Evolutionary conservation across 208 protist species (phyloP).

Genomic region (Angomonas ambiguus): DNA sequence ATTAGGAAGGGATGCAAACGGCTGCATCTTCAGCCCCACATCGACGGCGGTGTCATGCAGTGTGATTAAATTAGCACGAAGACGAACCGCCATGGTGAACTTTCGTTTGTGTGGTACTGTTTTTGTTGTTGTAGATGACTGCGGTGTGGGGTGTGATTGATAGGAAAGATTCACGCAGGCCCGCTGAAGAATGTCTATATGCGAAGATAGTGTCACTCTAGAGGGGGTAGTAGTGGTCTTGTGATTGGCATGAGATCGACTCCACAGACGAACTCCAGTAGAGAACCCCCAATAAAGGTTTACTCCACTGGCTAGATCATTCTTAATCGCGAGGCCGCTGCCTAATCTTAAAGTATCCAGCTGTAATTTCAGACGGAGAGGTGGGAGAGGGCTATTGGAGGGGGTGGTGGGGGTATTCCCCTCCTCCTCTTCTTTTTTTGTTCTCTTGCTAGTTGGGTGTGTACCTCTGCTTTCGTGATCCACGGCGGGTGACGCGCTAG

Average conservation of each 20-base stretch:
- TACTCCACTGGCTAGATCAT: slow-evolving; percentile 60
- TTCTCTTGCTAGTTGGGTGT: neutral
- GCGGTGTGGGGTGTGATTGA: neutral
- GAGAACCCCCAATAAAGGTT: slow-evolving; percentile 73
- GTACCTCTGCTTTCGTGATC: neutral
- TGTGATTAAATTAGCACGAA: slow-evolving; percentile 73
- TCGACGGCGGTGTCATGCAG: slow-evolving; percentile 69
- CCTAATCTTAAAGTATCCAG: slow-evolving; percentile 56
- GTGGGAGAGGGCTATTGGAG: no score
- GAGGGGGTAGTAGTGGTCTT: neutral
- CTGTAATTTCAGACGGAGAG: slow-evolving; percentile 13
- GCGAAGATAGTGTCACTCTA: slow-evolving; percentile 26
- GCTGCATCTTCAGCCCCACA: slow-evolving; percentile 45
- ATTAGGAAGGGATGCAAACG: slow-evolving; percentile 23
- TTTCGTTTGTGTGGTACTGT: neutral
- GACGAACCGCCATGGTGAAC: slow-evolving; percentile 51
- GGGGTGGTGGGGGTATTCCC: neutral
- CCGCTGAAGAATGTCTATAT: slow-evolving; percentile 73
- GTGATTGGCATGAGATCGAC: slow-evolving; percentile 6
- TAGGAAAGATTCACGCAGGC: slow-evolving; percentile 55
- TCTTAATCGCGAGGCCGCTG: slow-evolving; percentile 54
- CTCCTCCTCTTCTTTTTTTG: neutral
- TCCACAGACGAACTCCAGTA: slow-evolving; percentile 31
- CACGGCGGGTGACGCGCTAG: neutral
- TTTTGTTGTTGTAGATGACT: neutral